Percentiles rank a stretch among this genome's conserved stretches.
Evolutionary conservation across 345 rosid genomes (phyloP).

Genomic region (Brassica cretica): DNA sequence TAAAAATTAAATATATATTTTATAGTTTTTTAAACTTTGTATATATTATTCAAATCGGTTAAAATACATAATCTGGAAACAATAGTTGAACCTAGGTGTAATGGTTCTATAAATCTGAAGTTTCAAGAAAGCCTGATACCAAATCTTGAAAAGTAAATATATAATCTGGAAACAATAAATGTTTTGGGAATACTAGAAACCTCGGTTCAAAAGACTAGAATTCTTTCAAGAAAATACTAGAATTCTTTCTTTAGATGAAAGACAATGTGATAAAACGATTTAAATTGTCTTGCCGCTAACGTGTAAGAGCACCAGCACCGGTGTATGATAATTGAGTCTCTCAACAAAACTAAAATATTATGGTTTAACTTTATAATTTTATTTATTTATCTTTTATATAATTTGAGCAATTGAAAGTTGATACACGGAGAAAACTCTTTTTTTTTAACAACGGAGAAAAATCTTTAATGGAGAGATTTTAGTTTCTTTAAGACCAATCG

Average conservation of each 20-base stretch:
- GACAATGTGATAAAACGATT: neutral
- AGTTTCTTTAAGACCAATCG: no score
- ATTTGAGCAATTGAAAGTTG: no score
- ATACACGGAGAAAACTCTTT: no score
- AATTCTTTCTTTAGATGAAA: neutral
- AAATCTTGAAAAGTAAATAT: slow-evolving; percentile 17
- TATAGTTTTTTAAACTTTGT: neutral
- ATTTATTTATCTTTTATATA: no score
- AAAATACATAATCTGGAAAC: neutral
- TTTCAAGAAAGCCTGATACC: slow-evolving; percentile 14
- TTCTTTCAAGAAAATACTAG: neutral
- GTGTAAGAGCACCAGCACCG: neutral
- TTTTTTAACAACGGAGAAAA: no score
- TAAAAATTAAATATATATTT: neutral
- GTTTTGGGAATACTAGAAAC: neutral
- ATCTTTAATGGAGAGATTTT: no score
- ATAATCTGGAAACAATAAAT: slow-evolving; percentile 12
- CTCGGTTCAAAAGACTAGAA: neutral
- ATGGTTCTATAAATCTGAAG: neutral
- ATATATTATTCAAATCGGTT: neutral
- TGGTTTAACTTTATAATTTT: no score
- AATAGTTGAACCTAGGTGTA: neutral
- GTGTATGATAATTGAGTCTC: no score
- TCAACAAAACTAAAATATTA: no score
- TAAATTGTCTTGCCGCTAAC: neutral